phyloP scores from a whole-genome alignment of 1,284 basidiomycete genomes.

The Trametes hirsuta region DNA sequence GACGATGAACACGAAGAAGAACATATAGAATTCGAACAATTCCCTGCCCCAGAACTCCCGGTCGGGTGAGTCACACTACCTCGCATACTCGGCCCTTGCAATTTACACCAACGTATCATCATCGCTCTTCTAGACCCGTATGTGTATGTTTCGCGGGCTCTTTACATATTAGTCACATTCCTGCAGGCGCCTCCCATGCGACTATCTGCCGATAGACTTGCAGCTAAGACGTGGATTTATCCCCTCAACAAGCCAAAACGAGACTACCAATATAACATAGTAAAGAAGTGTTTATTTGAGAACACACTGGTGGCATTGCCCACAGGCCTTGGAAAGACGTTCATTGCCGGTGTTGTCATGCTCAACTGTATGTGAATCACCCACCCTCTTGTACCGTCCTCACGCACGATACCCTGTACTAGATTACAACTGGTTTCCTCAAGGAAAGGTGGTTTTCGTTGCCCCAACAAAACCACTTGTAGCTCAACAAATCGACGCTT shows the following conservation, averaged over 20 bases:
- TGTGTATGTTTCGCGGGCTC: conserved; percentile 20
- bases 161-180: not conserved
- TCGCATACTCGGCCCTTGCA: not conserved
- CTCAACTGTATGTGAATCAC: conserved; percentile 75
- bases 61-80: conserved; percentile 44
- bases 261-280: conserved; percentile 96
- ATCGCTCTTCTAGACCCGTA: conserved; percentile 35
- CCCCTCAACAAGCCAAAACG: conserved; percentile 89
- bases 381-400: not conserved
- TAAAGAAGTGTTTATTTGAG: conserved; percentile 84
- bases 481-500: conserved; percentile 93
- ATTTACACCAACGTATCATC: not conserved
- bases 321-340: conserved; percentile 97
- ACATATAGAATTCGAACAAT: conserved; percentile 76
- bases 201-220: conserved; percentile 72
- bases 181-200: conserved; percentile 77
- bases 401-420: not conserved
- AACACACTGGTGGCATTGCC: conserved; percentile 96
- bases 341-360: conserved; percentile 98
- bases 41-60: conserved; percentile 74
- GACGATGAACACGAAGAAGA: conserved; percentile 53
- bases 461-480: conserved; percentile 97
- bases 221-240: conserved; percentile 89
- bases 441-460: conserved; percentile 93
- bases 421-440: conserved; percentile 94